These are phyloP conservation scores for Reutealis trisperma DNA, from an alignment of 345 rosid genomes.

Conservation along the genomic window DNA sequence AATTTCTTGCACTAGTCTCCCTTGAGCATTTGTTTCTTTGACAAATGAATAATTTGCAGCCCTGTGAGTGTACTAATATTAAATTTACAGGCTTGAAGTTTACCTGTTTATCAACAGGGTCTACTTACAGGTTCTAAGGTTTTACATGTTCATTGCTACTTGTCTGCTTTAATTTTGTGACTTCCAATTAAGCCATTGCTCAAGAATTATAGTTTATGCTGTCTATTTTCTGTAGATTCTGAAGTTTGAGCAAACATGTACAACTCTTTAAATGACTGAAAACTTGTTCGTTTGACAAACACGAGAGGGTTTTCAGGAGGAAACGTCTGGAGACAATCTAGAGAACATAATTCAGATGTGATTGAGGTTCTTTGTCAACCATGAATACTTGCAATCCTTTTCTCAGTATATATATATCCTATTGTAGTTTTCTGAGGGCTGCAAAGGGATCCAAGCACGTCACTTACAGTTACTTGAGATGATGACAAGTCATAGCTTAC, in stretches of 20 bases:
- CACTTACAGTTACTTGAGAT: slow-evolving; percentile 8
- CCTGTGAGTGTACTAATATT: slow-evolving; percentile 15
- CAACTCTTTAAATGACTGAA: slow-evolving; percentile 20
- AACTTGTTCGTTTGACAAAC: slow-evolving; percentile 10
- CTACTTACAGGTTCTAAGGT: background rate
- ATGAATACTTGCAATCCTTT: slow-evolving; percentile 18
- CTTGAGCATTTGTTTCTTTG: background rate
- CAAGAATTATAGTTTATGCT: background rate
- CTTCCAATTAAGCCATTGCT: background rate
- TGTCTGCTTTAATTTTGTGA: slow-evolving; percentile 3
- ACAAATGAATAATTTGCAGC: background rate
- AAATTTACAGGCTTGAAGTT: slow-evolving; percentile 17
- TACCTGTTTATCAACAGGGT: slow-evolving; percentile 7
- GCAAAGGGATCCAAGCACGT: background rate
- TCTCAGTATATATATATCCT: slow-evolving; percentile 12
- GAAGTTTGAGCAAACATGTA: slow-evolving; percentile 28
- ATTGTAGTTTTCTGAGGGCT: slow-evolving; percentile 16
- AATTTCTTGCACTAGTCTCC: background rate
- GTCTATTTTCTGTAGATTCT: slow-evolving; percentile 32
- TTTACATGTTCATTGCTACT: slow-evolving; percentile 1
- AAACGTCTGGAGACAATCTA: slow-evolving; percentile 5
- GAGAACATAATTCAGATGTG: slow-evolving; percentile 1
- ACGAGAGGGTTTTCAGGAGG: slow-evolving; percentile 6
- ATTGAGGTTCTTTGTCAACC: slow-evolving; percentile 16
- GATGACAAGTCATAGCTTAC: slow-evolving; percentile 17